Evolutionary conservation across 441 rosid genomes (phyloP).

Genomic region (Capsella rubella): DNA sequence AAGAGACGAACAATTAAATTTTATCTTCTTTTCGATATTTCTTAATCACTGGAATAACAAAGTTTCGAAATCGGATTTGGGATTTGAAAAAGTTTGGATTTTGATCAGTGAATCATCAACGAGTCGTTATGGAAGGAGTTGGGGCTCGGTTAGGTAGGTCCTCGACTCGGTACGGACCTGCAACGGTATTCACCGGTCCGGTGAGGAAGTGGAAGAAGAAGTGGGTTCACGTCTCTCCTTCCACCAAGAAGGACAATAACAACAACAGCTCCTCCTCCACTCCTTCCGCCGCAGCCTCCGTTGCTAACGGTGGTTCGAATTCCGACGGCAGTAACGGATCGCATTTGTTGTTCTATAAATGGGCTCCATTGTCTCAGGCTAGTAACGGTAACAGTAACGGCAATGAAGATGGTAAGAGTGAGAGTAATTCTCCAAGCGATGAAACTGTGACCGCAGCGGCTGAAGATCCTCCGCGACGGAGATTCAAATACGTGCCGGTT

Average conservation of each 20-base stretch:
- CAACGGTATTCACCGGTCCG: slow-evolving; percentile 93
- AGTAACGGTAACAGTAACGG: slow-evolving; percentile 43
- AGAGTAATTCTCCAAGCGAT: slow-evolving; percentile 43
- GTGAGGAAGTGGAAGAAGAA: slow-evolving; percentile 98
- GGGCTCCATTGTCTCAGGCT: slow-evolving; percentile 76
- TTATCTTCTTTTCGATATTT: not conserved
- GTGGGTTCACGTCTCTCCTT: slow-evolving; percentile 85
- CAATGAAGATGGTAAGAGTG: slow-evolving; percentile 34
- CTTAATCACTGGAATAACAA: not conserved
- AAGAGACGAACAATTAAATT: slow-evolving; percentile 4
- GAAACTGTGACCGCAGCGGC: slow-evolving; percentile 44
- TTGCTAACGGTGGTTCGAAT: slow-evolving; percentile 51
- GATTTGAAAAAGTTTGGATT: slow-evolving; percentile 20
- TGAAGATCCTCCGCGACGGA: slow-evolving; percentile 77
- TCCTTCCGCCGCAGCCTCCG: slow-evolving; percentile 25
- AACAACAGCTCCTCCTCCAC: slow-evolving; percentile 29
- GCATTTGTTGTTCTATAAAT: slow-evolving; percentile 78
- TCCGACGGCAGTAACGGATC: slow-evolving; percentile 65
- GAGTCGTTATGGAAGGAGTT: slow-evolving; percentile 85
- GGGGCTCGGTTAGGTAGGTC: slow-evolving; percentile 96
- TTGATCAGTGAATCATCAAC: slow-evolving; percentile 30
- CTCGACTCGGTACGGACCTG: slow-evolving; percentile 93
- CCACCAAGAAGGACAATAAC: slow-evolving; percentile 44
- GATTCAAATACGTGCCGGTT: slow-evolving; percentile 85
- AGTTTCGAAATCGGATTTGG: not conserved